A percentile compares a stretch with the other conserved stretches of the same genome.
phyloP scores from a whole-genome alignment of 2,329 filamentous ascomycete species.

The Chaetomium sp. region DNA sequence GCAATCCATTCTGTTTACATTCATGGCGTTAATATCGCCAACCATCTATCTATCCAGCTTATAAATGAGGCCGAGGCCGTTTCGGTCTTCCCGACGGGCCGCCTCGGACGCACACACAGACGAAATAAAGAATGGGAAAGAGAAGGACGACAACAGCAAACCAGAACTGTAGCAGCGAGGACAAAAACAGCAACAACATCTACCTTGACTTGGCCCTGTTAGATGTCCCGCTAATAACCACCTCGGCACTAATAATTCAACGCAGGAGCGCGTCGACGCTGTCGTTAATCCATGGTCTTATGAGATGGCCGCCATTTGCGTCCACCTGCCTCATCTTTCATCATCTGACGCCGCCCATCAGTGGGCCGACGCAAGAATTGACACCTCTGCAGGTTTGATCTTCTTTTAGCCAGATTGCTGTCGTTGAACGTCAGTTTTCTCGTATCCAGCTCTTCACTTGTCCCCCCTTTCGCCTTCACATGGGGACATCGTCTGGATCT shows the following conservation, averaged over 20 bases:
- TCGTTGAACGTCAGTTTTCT: conserved; percentile 13
- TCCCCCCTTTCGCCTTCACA: conserved; percentile 4
- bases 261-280: neutral
- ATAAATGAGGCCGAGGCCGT: conserved; percentile 5
- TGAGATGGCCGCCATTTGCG: neutral
- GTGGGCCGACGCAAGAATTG: conserved; percentile 16
- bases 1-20: conserved; percentile 13
- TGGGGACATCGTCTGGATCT: conserved; percentile 20
- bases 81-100: conserved; percentile 21
- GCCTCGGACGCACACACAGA: neutral
- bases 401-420: conserved; percentile 35
- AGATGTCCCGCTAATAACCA: neutral
- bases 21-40: neutral
- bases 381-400: conserved; percentile 29
- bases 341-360: neutral
- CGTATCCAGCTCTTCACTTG: conserved; percentile 8
- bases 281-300: conserved; percentile 4
- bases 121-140: too few relatives aligned
- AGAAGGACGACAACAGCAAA: too few relatives aligned
- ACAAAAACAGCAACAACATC: neutral
- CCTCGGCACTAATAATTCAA: too few relatives aligned
- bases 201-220: neutral
- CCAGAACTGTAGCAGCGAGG: neutral
- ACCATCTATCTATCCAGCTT: neutral
- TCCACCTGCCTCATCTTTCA: neutral